phyloP scores from a whole-genome alignment of 2,329 filamentous ascomycete species.

The Aspergillus intermedius region DNA sequence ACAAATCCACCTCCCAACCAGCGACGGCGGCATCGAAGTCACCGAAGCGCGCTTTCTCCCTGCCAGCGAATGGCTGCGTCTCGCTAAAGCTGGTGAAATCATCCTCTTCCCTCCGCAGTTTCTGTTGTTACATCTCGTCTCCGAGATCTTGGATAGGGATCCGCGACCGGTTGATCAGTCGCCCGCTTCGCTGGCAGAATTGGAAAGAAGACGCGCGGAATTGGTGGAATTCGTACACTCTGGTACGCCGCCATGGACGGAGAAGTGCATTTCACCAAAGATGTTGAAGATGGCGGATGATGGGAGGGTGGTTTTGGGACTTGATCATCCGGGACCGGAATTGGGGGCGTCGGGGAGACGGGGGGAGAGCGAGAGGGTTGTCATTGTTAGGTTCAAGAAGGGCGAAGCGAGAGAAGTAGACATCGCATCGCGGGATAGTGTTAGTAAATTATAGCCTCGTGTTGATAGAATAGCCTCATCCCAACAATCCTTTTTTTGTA shows the following conservation, averaged over 20 bases:
- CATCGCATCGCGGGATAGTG: conserved; percentile 45
- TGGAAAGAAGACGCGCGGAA: conserved; percentile 35
- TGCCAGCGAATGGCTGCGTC: conserved; percentile 61
- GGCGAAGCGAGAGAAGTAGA: conserved; percentile 52
- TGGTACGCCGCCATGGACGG: conserved; percentile 39
- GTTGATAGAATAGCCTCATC: not conserved
- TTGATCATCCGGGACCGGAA: conserved; percentile 52
- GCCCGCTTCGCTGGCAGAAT: conserved; percentile 22
- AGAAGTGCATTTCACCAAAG: conserved; percentile 43
- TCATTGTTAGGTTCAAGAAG: conserved; percentile 51
- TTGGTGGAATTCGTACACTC: conserved; percentile 46
- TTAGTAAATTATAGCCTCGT: conserved; percentile 12
- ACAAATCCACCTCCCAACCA: conserved; percentile 61
- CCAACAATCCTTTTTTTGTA: too few species aligned
- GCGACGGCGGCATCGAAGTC: conserved; percentile 63
- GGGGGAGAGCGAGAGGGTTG: conserved; percentile 50
- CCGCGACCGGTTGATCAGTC: conserved; percentile 13
- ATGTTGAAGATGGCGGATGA: conserved; percentile 37
- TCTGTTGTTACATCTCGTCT: conserved; percentile 49
- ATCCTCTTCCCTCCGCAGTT: conserved; percentile 88
- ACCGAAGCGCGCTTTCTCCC: conserved; percentile 74
- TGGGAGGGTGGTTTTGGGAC: conserved; percentile 45
- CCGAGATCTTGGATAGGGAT: conserved; percentile 43
- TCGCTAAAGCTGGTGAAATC: conserved; percentile 59
- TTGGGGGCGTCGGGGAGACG: conserved; percentile 43